Evolutionary conservation across 179 eudicot genomes (phyloP).

Genomic region (Pouteria campechiana): DNA sequence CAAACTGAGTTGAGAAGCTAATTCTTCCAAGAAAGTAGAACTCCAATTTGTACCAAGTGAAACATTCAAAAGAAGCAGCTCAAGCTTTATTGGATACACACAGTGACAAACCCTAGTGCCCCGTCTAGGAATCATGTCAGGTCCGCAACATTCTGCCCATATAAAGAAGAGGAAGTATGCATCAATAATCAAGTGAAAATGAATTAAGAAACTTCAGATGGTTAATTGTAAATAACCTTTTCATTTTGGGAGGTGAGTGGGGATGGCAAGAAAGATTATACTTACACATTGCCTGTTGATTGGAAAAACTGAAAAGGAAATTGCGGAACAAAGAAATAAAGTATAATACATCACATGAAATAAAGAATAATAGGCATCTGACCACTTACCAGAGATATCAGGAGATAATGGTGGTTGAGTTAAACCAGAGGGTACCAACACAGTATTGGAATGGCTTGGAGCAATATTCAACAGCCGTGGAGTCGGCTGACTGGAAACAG

Average conservation of each 20-base stretch:
- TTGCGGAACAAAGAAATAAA: background rate
- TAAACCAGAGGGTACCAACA: slow-evolving; percentile 15
- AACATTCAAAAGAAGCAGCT: slow-evolving; percentile 68
- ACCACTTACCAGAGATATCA: slow-evolving; percentile 19
- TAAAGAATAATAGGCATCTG: background rate
- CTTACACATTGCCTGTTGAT: background rate
- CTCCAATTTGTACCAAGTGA: slow-evolving; percentile 69
- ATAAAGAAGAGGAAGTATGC: slow-evolving; percentile 10
- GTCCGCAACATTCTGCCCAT: slow-evolving; percentile 75
- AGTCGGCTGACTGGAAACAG: slow-evolving; percentile 7
- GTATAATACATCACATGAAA: background rate
- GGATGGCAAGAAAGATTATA: background rate
- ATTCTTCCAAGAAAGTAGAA: slow-evolving; percentile 49
- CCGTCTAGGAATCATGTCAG: slow-evolving; percentile 71
- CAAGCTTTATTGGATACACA: slow-evolving; percentile 84
- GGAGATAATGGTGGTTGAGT: slow-evolving; percentile 34
- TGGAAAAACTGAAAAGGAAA: background rate
- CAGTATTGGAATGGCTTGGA: too few species aligned
- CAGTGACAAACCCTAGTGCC: slow-evolving; percentile 71
- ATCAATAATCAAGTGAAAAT: slow-evolving; percentile 6
- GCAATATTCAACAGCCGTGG: slow-evolving; percentile 21
- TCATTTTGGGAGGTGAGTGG: background rate
- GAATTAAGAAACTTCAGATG: background rate
- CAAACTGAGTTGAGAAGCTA: slow-evolving; percentile 65
- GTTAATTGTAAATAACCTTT: too few species aligned